Base-by-base conservation (phyloP, 495 filamentous ascomycete genomes). In the Aspergillus kassunensis region DNA sequence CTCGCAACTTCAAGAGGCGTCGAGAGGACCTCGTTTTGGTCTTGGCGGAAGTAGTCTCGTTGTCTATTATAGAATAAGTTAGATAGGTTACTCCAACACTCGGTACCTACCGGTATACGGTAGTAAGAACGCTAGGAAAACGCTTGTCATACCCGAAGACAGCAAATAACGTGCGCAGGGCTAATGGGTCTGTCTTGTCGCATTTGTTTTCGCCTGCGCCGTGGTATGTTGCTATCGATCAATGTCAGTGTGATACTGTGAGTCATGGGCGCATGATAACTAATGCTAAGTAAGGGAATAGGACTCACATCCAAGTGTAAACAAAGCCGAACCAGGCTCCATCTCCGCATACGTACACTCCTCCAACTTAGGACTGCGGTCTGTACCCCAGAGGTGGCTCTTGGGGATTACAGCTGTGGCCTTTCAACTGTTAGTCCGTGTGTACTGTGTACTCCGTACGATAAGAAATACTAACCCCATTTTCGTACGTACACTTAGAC, bases 101-200 rank as follows among this genome's bases (percentile, higher is more conserved):
- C n/a, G n/a, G n/a, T n/a, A n/a, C n/a, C n/a, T n/a, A n/a, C n/a
- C n/a, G n/a, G n/a, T n/a, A n/a, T n/a, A n/a, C n/a, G n/a, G n/a
- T n/a, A n/a, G n/a, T n/a, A n/a, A n/a, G n/a, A n/a, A n/a, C n/a
- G n/a, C n/a, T n/a, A n/a, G n/a, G n/a, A n/a, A n/a, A n/a, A n/a
- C n/a, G n/a, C n/a, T n/a, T n/a, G n/a, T n/a, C 42, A 18, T 45
- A 45, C 42, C 42, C 42, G 42, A 45, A 45, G 42, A 45, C 42
- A 18, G 42, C 42, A 12, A 45, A 45, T 4, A 45, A 16, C 1
- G 42, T 45, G 25, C 27, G 42, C 4, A 45, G 42, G 6, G 42
- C 42, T 16, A 45, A 12, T 6, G 42, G 42, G 25, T 33, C 25
- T 6, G 15, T 20, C 24, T 20, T 33, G 3, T 45, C 42, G 42